A percentile compares a stretch with the other conserved stretches of the same genome.
Conservation (phyloP, 73 alveolate species). For the Symbiodinium pilosum region DNA sequence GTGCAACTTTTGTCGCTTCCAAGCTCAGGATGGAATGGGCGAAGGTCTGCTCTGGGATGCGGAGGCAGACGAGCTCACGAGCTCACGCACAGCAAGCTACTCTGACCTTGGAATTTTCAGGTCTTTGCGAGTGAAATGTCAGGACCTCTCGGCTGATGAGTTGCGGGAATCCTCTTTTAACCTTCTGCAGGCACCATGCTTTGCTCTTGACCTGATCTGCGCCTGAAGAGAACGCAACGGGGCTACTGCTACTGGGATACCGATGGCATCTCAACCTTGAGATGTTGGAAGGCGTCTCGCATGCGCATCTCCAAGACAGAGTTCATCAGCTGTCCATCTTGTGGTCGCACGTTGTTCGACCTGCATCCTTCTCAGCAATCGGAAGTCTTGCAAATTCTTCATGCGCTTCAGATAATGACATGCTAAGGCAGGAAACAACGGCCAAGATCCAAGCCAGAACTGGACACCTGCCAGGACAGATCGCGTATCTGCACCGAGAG, state of each 20-base stretch:
- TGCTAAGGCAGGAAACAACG: slow-evolving; percentile 76
- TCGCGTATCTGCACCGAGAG: neutral
- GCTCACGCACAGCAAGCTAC: no score
- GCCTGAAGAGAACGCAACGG: no score
- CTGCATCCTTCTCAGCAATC: no score
- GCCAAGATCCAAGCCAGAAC: slow-evolving; percentile 93
- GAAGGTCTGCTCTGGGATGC: slow-evolving; percentile 95
- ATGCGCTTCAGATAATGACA: no score
- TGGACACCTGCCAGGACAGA: slow-evolving; percentile 84
- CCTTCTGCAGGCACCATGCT: slow-evolving; percentile 57
- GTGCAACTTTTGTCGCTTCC: no score
- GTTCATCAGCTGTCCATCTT: slow-evolving; percentile 95
- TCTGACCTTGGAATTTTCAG: no score
- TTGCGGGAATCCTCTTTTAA: slow-evolving; percentile 89
- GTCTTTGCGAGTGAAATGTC: neutral
- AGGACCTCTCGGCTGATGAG: slow-evolving; percentile 79
- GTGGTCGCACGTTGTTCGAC: slow-evolving; percentile 95
- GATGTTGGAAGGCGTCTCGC: slow-evolving; percentile 56
- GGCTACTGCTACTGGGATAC: no score
- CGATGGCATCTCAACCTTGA: no score
- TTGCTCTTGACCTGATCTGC: no score
- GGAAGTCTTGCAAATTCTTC: no score
- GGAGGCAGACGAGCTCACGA: neutral
- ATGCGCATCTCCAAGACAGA: slow-evolving; percentile 95
- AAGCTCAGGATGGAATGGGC: slow-evolving; percentile 86